These are phyloP conservation scores for Aspergillus viridinutans DNA, from an alignment of 2,329 filamentous ascomycete species.

Conservation along the genomic window DNA sequence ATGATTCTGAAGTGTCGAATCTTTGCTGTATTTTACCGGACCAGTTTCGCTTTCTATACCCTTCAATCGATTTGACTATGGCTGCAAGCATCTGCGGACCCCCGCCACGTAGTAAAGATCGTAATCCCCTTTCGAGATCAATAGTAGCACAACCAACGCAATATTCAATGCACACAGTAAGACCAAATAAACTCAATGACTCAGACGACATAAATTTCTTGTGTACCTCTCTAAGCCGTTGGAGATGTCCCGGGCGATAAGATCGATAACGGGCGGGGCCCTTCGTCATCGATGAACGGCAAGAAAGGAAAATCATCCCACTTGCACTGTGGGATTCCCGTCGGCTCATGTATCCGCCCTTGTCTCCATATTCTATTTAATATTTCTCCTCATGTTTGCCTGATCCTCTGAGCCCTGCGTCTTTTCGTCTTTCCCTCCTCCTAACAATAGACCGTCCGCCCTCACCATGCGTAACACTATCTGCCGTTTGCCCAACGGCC, in stretches of 20 bases:
- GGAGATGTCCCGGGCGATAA: neutral
- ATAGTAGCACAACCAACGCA: neutral
- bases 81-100: neutral
- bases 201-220: neutral
- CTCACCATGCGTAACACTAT: constrained; percentile 24
- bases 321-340: neutral
- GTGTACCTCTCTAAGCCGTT: neutral
- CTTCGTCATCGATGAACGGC: neutral
- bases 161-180: neutral
- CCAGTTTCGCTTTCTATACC: neutral
- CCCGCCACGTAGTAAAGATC: neutral
- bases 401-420: neutral
- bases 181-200: neutral
- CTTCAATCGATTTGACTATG: neutral
- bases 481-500: constrained; percentile 76
- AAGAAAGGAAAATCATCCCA: constrained; percentile 1
- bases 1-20: neutral
- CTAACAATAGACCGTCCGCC: neutral
- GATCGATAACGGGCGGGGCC: neutral
- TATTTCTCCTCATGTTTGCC: neutral
- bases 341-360: neutral
- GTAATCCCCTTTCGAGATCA: neutral
- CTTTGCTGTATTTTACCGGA: neutral
- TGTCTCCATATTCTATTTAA: neutral
- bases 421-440: neutral